Base-by-base conservation (phyloP, 2,329 filamentous ascomycete species). In the Clonostachys rhizophaga region DNA sequence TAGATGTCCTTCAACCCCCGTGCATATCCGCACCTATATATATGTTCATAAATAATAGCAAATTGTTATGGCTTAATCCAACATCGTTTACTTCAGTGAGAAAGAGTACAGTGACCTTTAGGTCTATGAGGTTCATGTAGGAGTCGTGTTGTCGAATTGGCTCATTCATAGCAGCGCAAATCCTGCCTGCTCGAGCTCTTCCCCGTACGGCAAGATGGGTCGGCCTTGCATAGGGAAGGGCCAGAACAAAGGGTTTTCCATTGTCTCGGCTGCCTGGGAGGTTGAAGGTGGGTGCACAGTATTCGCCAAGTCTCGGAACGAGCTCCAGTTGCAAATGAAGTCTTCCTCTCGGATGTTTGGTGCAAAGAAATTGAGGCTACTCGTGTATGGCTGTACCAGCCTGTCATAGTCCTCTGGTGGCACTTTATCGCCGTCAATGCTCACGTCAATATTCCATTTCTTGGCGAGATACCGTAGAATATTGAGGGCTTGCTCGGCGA, bases 221-320 rank as follows among this genome's bases (percentile, higher is more conserved):
- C 77, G 67, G 0, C 78, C 78, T 53, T 81, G 78, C 74, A 81
- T 75, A 0, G 79, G 78, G 50, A 81, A 82, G 1, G 78, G 77
- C 79, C 79, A 83, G 54, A 81, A 81, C 3, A 81, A 61, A 16
- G 78, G 78, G 47, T 80, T 80, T 49, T 78, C 72, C 50, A 72
- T 59, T 17, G 55, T 62, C 18, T 70, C 68, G 1, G 66, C 66
- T 8, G 60, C 46, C 36, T 56, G 57, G 24, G 24, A 30, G 24
- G 24, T 30, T 6, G 24, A 30, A 10, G 24, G 8, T 30, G 24
- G 24, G 14, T 39, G 36, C 11, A 39, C 36, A 2, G 47, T 39
- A 44, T 17, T 42, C 6, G 11, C n/a, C 17, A 43, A 42, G 12
- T 14, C 40, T 40, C 47, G 48, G 11, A 45, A 57, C 5, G 47